These are phyloP conservation scores for Turritis glabra DNA, from an alignment of 345 rosid genomes.

Conservation along the genomic window DNA sequence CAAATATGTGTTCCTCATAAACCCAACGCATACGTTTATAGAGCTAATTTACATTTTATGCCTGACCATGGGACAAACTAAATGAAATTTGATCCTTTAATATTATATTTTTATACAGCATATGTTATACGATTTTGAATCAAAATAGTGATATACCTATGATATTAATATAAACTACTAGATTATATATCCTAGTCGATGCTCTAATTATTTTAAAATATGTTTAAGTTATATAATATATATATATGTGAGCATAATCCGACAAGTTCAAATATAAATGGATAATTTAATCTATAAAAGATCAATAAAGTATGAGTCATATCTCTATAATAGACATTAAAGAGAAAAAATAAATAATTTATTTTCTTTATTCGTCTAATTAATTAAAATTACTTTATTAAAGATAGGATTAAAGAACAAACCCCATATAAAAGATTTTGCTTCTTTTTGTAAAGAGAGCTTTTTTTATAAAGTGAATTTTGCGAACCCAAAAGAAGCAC, in stretches of 20 bases:
- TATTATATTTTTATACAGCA: background rate
- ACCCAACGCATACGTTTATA: slow-evolving; percentile 1
- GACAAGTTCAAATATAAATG: slow-evolving; percentile 31
- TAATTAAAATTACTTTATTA: slow-evolving; percentile 48
- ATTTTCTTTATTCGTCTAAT: slow-evolving; percentile 39
- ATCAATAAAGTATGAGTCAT: slow-evolving; percentile 34
- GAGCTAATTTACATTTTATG: background rate
- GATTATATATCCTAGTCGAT: background rate
- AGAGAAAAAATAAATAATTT: background rate
- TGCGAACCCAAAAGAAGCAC: slow-evolving; percentile 33
- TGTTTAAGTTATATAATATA: background rate
- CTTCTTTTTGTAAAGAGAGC: slow-evolving; percentile 35
- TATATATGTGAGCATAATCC: slow-evolving; percentile 9
- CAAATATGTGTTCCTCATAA: background rate
- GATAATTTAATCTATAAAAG: slow-evolving; percentile 33
- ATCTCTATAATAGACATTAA: slow-evolving; percentile 18
- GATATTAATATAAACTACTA: background rate
- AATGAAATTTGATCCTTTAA: background rate
- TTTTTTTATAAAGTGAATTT: slow-evolving; percentile 28
- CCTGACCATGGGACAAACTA: background rate
- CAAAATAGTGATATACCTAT: background rate
- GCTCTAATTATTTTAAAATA: background rate
- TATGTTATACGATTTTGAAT: background rate
- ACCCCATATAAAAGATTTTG: slow-evolving; percentile 42
- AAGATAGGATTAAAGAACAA: slow-evolving; percentile 42